Evolutionary conservation across 257 asterid genomes (phyloP).

Genomic region (Buddleja alternifolia): DNA sequence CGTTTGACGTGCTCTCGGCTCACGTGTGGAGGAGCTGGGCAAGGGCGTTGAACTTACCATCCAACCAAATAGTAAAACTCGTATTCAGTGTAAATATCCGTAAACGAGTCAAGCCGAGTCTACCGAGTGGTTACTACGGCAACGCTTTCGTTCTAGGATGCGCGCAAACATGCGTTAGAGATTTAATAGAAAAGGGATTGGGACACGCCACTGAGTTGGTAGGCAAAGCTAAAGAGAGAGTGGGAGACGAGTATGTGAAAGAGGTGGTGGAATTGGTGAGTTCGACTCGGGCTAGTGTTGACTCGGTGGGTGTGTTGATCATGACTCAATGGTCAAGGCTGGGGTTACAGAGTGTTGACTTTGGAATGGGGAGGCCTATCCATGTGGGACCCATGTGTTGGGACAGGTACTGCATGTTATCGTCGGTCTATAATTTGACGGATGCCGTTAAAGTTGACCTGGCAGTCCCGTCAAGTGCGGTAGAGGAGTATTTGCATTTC

Average conservation of each 20-base stretch:
- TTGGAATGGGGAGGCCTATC: conserved; percentile 65
- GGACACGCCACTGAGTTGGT: conserved; percentile 43
- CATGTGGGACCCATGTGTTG: conserved; percentile 60
- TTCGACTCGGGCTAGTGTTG: conserved; percentile 38
- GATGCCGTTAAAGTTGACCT: conserved; percentile 52
- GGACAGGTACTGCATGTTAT: conserved; percentile 55
- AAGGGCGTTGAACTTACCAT: conserved; percentile 46
- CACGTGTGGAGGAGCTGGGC: conserved; percentile 82
- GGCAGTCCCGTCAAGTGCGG: conserved; percentile 55
- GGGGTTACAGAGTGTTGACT: conserved; percentile 63
- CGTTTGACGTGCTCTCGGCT: conserved; percentile 69
- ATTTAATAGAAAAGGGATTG: conserved; percentile 43
- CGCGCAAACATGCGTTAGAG: conserved; percentile 42
- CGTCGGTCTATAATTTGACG: conserved; percentile 40
- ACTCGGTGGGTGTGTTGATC: conserved; percentile 70
- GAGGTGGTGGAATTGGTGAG: conserved; percentile 71
- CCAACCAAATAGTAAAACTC: conserved; percentile 50
- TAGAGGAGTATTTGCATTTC: conserved; percentile 51
- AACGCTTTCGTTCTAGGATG: conserved; percentile 71
- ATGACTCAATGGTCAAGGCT: conserved; percentile 77
- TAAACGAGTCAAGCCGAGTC: conserved; percentile 52
- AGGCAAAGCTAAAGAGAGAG: conserved; percentile 56
- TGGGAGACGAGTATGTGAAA: conserved; percentile 54
- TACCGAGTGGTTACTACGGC: conserved; percentile 70
- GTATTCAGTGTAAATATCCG: conserved; percentile 61